Evolutionary conservation across 2,329 filamentous ascomycete genomes (phyloP), one percentile per base, ranked within the genome.

Genomic region (Colletotrichum zoysiae): DNA sequence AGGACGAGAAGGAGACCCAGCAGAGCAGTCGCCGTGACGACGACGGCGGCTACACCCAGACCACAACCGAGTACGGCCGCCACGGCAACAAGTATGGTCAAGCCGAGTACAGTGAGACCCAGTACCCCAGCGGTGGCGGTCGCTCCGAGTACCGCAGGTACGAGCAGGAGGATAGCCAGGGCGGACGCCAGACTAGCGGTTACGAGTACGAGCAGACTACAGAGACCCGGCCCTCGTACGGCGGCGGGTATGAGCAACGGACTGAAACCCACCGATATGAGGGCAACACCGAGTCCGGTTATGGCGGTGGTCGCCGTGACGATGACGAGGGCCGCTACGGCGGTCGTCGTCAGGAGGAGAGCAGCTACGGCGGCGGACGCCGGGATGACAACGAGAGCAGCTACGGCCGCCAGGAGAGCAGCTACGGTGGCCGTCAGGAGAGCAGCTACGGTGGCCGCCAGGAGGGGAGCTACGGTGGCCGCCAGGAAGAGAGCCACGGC

Each of bases 1-100:
- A 84, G 46, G 83, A 87, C 44, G 84, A 90, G 57, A 89, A 86
- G 68, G 85, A 89, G 76, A 84, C 82, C 59, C 87, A 86, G 74
- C 83, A 85, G 65, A 85, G 84, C 74, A 82, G 87, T 70, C 85
- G 85, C 44, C 86, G 89, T 55, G 85, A 86, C 50, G 81, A 87
- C 8, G 88, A 92, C 68, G 89, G 89, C 30, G 90, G 88, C 8
- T 89, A 90, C 79, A 88, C 85, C 5, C 86, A 91, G 76, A 88
- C 85, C 7, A 86, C 89, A 74, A 88, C 86, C 16, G 88, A 93
- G 79, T 89, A 90, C 73, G 90, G 88, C 40, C 88, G 84, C 66
- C 86, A 86, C 12, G 85, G 85, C 26, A 82, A 86, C 74, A 86
- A 86, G 59, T 91, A 91, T 75, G 89, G 87, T 9, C 87, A 91